Evolutionary conservation across 345 rosid genomes (phyloP).

Genomic region (Turritis glabra): DNA sequence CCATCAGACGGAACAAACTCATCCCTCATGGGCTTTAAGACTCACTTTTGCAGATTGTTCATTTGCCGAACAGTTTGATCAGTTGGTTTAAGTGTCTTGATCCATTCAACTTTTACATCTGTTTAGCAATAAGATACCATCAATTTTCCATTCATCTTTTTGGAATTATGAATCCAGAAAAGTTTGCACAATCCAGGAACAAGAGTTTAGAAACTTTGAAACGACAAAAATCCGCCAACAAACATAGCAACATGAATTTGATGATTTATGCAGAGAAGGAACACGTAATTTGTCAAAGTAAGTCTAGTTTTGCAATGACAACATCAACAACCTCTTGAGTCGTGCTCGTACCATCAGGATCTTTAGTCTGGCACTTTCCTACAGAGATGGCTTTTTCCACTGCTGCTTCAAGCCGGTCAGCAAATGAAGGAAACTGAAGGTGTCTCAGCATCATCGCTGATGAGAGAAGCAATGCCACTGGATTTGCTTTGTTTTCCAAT

Average conservation of each 20-base stretch:
- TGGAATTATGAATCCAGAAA: too few species aligned
- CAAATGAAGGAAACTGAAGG: conserved; percentile 92
- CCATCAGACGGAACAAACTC: too few species aligned
- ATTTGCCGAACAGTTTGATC: too few species aligned
- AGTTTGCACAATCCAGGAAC: neutral
- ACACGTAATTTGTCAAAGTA: conserved; percentile 19
- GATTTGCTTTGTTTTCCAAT: conserved; percentile 77
- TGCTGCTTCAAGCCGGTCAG: conserved; percentile 85
- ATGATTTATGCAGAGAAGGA: conserved; percentile 30
- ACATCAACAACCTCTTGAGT: conserved; percentile 85
- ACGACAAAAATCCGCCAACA: neutral
- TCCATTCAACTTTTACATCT: too few species aligned
- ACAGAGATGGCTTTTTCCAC: conserved; percentile 70
- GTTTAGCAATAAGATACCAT: too few species aligned
- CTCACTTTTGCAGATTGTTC: too few species aligned
- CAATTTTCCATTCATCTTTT: too few species aligned
- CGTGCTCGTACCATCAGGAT: conserved; percentile 72
- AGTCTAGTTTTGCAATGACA: conserved; percentile 57
- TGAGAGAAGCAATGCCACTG: conserved; percentile 89
- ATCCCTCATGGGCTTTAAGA: too few species aligned
- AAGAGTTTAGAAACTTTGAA: neutral
- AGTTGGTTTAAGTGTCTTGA: too few species aligned
- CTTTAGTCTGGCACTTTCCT: conserved; percentile 74
- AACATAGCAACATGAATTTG: conserved; percentile 26
- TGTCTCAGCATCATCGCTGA: conserved; percentile 99